These are phyloP conservation scores for Gentiana macrophylla DNA, from an alignment of 257 asterid genomes.

Conservation along the genomic window DNA sequence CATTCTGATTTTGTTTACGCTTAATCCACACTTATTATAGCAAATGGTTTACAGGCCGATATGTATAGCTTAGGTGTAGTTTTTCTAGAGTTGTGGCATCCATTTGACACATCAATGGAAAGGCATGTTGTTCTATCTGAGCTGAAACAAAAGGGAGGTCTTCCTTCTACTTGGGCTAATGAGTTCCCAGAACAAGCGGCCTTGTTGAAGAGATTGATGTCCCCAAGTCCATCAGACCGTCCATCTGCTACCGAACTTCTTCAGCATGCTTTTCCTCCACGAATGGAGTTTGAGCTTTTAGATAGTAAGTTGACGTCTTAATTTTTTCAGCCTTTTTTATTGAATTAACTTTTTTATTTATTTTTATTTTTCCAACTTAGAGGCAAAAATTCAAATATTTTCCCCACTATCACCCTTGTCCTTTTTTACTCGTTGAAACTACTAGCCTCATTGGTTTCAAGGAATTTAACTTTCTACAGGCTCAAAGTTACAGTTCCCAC, in stretches of 20 bases:
- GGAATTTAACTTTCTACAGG: no score
- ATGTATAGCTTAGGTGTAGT: conserved; percentile 93
- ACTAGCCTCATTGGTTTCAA: no score
- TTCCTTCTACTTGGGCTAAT: conserved; percentile 68
- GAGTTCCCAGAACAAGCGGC: conserved; percentile 84
- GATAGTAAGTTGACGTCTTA: conserved; percentile 53
- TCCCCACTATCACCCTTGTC: no score
- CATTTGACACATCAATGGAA: conserved; percentile 95
- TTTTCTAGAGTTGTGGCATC: conserved; percentile 97
- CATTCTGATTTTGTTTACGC: conserved; percentile 5
- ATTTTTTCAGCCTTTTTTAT: background rate
- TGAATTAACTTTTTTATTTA: no score
- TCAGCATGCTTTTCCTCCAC: conserved; percentile 83
- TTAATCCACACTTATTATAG: conserved; percentile 14
- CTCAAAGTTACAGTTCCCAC: no score
- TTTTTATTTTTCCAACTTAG: no score
- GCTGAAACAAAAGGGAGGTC: conserved; percentile 76
- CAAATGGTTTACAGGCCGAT: conserved; percentile 53
- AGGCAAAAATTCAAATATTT: no score
- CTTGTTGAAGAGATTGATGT: conserved; percentile 59
- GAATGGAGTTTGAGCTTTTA: conserved; percentile 75
- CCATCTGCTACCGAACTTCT: conserved; percentile 94
- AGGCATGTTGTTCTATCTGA: conserved; percentile 78
- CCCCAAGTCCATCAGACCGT: conserved; percentile 86
- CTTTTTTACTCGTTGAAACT: no score